Evolutionary conservation across 805 yeast species (phyloP).

Genomic region (Ogataea degrootiae): DNA sequence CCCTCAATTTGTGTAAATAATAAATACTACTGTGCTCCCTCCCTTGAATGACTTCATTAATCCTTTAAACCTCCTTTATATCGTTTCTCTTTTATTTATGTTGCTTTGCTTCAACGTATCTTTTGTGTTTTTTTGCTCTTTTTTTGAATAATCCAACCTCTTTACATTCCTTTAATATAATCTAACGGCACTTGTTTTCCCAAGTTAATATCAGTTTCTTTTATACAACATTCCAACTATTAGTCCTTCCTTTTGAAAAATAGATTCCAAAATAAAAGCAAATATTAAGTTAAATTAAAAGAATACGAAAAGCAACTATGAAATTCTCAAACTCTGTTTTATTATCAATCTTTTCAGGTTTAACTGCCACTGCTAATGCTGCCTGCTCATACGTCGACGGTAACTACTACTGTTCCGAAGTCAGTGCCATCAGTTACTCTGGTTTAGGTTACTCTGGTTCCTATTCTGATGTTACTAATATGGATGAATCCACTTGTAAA

Average conservation of each 20-base stretch:
- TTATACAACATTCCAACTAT: constrained; percentile 2
- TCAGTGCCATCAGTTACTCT: constrained; percentile 47
- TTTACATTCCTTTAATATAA: background rate
- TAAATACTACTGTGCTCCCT: no score
- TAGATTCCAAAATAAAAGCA: background rate
- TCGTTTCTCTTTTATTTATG: no score
- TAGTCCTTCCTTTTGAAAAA: constrained; percentile 2
- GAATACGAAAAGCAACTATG: constrained; percentile 10
- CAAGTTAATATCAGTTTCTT: background rate
- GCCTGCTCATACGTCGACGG: constrained; percentile 47
- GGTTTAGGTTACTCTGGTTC: constrained; percentile 84
- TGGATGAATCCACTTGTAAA: constrained; percentile 56
- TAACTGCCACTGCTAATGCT: constrained; percentile 19
- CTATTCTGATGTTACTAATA: constrained; percentile 64
- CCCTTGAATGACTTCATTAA: no score
- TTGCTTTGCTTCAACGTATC: no score
- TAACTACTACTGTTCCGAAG: constrained; percentile 78
- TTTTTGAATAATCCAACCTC: background rate
- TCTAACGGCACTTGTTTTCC: background rate
- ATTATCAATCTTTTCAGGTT: constrained; percentile 18
- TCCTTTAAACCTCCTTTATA: no score
- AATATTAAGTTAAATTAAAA: background rate
- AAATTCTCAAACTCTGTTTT: constrained; percentile 17
- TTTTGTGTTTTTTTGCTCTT: background rate
- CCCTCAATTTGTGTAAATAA: no score